Base-by-base conservation (phyloP, 768 basidiomycete species). In the Mycena filopes region DNA sequence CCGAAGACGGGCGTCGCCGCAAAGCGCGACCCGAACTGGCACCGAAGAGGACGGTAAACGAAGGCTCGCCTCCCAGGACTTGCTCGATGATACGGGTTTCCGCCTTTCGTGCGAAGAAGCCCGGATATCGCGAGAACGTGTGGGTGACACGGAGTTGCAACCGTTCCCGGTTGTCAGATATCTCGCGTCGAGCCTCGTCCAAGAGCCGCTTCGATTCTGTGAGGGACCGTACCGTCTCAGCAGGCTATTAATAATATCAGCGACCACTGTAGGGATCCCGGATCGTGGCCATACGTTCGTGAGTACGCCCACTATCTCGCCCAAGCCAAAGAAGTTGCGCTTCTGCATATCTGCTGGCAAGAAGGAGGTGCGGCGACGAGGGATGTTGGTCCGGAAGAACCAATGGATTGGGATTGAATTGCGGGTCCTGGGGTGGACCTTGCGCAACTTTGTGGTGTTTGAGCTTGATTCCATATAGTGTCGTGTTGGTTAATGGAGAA, bases 31-130 rank as follows among this genome's bases (percentile, higher is more conserved):
- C 61, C 2, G 89, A 89, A 65, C 90, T 91, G 31, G 92, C 91
- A 4, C 93, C 93, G 62, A 92, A 93, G 10, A 94, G 78, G 10
- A 94, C 82, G 0, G 91, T 94, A 72, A 94, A 94, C 1, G 91
- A 87, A 6, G 93, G 92, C 36, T 93, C 89, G 18, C 84, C 87
- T 58, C 87, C 87, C 28, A 94, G 75, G 3, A 83, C 82, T 58
- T 88, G 85, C 71, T 91, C 88, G 38, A 95, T 79, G 20, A 87
- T 86, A 63, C 82, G 82, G 50, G 87, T 77, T 76, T 95, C 93
- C 18, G 85, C 83, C 46, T 84, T 87, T 4, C 93, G 84, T 55
- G 87, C 83, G 69, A 90, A 87, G 77, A 94, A 94, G 3, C 88
- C 86, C 10, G 93, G 92, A 25, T 94, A 79, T 36, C 88, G 85